These are phyloP conservation scores for Exophiala sideris DNA, from an alignment of 2,329 filamentous ascomycete genomes.

Conservation along the genomic window DNA sequence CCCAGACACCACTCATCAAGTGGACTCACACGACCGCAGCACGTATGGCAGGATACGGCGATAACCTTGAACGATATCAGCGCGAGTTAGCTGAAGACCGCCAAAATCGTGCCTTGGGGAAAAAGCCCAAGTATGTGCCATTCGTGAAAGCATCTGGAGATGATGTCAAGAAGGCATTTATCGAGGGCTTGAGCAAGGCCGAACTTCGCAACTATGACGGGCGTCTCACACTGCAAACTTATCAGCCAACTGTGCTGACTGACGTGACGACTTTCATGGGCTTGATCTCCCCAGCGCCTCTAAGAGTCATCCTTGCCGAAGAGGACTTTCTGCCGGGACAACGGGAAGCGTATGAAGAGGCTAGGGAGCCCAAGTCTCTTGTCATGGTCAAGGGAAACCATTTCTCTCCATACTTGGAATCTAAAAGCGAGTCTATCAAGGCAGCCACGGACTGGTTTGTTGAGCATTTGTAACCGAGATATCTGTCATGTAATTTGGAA, in stretches of 20 bases:
- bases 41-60: conserved; percentile 13
- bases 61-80: conserved; percentile 11
- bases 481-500: too few relatives aligned
- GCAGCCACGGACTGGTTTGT: conserved; percentile 12
- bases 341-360: conserved; percentile 34
- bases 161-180: conserved; percentile 11
- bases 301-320: conserved; percentile 35
- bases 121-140: conserved; percentile 11
- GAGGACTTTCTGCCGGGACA: conserved; percentile 33
- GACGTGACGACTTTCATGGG: conserved; percentile 20
- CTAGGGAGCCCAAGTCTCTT: conserved; percentile 38
- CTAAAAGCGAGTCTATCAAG: conserved; percentile 4
- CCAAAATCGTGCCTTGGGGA: conserved; percentile 7
- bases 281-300: conserved; percentile 36
- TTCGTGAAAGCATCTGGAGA: conserved; percentile 15
- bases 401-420: conserved; percentile 36
- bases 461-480: background rate
- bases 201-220: conserved; percentile 14
- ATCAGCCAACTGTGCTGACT: conserved; percentile 8
- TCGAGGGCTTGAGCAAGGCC: conserved; percentile 8
- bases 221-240: conserved; percentile 15
- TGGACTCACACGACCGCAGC: conserved; percentile 9
- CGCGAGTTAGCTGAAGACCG: conserved; percentile 11
- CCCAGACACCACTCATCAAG: conserved; percentile 27
- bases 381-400: conserved; percentile 36